Evolutionary conservation across 495 filamentous ascomycete species (phyloP).

Genomic region (Penicillium verhagenii): DNA sequence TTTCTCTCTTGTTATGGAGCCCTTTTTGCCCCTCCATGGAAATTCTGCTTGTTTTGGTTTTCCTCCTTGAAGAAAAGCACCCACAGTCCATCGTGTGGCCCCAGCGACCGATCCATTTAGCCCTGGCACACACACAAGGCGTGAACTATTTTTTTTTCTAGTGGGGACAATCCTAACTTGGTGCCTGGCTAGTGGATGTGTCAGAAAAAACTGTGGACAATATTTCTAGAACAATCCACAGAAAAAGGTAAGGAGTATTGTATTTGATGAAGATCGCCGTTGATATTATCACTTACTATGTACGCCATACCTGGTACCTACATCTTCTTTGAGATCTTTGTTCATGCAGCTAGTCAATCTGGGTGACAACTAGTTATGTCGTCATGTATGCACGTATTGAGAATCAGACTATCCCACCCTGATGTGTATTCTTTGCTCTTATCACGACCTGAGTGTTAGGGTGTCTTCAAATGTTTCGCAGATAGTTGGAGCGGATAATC

Average conservation of each 20-base stretch:
- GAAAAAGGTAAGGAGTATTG: background rate
- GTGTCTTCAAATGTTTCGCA: no score
- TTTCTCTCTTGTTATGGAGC: constrained; percentile 1
- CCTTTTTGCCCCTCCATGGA: constrained; percentile 12
- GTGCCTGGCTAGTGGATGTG: constrained; percentile 5
- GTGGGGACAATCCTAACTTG: constrained; percentile 7
- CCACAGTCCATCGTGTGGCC: constrained; percentile 31
- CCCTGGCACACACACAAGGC: constrained; percentile 16
- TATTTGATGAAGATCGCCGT: background rate
- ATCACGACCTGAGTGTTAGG: no score
- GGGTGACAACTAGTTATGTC: no score
- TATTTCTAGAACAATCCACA: constrained; percentile 4
- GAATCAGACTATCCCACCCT: background rate
- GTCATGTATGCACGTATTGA: background rate
- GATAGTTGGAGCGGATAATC: no score
- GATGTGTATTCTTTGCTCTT: no score
- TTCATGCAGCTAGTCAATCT: no score
- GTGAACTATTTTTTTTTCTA: constrained; percentile 13
- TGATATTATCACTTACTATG: no score
- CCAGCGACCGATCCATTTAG: constrained; percentile 33
- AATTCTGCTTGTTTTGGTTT: constrained; percentile 46
- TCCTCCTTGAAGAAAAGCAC: constrained; percentile 34
- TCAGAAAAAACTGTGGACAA: constrained; percentile 1
- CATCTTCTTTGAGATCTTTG: no score
- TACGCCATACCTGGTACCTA: background rate